Evolutionary conservation across 2,329 filamentous ascomycete genomes (phyloP).

Genomic region (Zymoseptoria tritici): DNA sequence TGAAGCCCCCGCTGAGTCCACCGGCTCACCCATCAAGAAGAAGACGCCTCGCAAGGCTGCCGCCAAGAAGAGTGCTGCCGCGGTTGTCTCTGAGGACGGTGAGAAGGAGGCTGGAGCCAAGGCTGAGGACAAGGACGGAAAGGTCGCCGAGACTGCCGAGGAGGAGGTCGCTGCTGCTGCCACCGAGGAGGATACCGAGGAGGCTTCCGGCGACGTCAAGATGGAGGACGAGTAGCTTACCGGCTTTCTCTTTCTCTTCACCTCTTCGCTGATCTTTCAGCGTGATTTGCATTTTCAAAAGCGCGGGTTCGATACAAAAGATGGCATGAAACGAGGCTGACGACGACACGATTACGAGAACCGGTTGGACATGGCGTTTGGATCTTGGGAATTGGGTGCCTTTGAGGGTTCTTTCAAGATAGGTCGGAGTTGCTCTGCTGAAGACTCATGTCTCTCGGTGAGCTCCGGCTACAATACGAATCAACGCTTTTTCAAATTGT

Average conservation of each 20-base stretch:
- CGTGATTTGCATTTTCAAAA: neutral
- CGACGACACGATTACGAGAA: neutral
- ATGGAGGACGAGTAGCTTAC: neutral
- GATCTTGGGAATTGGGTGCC: neutral
- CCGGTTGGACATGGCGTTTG: neutral
- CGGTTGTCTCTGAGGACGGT: constrained; percentile 6
- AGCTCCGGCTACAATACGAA: neutral
- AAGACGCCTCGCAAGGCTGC: constrained; percentile 19
- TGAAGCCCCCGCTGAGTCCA: constrained; percentile 3
- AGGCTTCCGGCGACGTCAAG: neutral
- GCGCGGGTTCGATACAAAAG: neutral
- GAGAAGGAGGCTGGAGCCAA: constrained; percentile 1
- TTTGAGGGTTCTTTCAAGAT: neutral
- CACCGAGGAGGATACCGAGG: constrained; percentile 14
- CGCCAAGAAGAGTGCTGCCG: constrained; percentile 4
- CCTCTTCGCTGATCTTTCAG: neutral
- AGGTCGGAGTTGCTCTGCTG: neutral
- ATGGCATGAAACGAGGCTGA: neutral
- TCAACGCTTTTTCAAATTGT: neutral
- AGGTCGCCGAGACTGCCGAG: constrained; percentile 1
- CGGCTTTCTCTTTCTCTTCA: neutral
- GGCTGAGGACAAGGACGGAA: constrained; percentile 3
- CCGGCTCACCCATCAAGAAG: constrained; percentile 10
- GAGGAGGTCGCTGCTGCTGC: constrained; percentile 10
- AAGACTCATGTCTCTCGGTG: neutral